Conservation (phyloP, 2,329 filamentous ascomycete genomes). For the Dryadomyces quercivorus region DNA sequence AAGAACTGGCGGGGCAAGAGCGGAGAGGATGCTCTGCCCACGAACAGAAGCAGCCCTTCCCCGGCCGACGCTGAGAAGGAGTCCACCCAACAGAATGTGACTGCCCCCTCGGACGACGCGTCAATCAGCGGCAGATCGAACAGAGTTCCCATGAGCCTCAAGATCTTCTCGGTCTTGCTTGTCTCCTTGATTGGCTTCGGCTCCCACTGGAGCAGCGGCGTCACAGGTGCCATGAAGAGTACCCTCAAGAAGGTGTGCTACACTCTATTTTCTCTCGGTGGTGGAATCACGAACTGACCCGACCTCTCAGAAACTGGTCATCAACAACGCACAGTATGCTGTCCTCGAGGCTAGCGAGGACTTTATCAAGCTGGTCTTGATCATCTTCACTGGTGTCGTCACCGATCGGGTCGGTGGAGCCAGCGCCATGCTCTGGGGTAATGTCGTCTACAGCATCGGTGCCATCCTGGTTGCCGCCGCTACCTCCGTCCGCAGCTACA, state of each 20-base stretch:
- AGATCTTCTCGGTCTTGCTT: slow-evolving; percentile 9
- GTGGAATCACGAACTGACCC: neutral
- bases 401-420: slow-evolving; percentile 34
- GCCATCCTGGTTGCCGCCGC: slow-evolving; percentile 47
- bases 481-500: slow-evolving; percentile 40
- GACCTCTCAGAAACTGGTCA: slow-evolving; percentile 30
- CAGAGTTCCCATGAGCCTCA: slow-evolving; percentile 3
- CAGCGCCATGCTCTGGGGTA: slow-evolving; percentile 46
- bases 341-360: slow-evolving; percentile 48
- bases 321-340: slow-evolving; percentile 47
- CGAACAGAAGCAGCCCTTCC: no score
- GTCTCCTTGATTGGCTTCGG: slow-evolving; percentile 10
- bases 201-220: slow-evolving; percentile 10
- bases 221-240: slow-evolving; percentile 11
- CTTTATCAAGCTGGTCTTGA: slow-evolving; percentile 47
- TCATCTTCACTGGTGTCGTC: slow-evolving; percentile 41
- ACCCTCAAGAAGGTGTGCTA: slow-evolving; percentile 8
- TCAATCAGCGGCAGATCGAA: no score
- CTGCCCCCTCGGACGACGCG: no score
- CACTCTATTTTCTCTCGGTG: neutral
- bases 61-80: no score
- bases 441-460: slow-evolving; percentile 44
- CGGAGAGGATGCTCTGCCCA: no score
- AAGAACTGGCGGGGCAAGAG: no score
- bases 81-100: no score